phyloP scores from a whole-genome alignment of 2,329 filamentous ascomycete species.

The Cercospora sp. region DNA sequence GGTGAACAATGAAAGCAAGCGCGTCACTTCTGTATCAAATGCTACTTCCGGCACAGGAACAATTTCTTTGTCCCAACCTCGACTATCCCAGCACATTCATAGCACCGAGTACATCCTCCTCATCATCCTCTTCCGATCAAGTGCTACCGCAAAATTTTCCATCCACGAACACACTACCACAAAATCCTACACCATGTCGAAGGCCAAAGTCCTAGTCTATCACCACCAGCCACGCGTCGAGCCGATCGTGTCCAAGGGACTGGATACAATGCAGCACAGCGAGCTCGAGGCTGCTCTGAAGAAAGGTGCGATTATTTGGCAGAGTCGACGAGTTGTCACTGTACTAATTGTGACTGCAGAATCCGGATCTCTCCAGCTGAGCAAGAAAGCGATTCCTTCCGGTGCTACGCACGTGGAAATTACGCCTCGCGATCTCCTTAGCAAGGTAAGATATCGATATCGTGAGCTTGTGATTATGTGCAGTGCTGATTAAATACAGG shows the following conservation, averaged over 20 bases:
- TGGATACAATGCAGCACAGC: background rate
- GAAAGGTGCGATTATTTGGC: background rate
- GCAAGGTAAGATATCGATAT: background rate
- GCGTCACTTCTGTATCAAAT: background rate
- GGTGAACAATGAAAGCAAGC: background rate
- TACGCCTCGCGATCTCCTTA: constrained; percentile 1
- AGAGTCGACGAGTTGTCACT: too few species aligned
- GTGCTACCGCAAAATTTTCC: background rate
- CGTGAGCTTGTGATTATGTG: background rate
- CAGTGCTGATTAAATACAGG: background rate
- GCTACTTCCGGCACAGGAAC: background rate
- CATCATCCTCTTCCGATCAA: background rate
- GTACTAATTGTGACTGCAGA: background rate
- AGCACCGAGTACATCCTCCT: background rate
- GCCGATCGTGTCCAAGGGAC: background rate
- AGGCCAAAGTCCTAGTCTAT: constrained; percentile 31
- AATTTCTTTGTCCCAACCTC: background rate
- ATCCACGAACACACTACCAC: background rate
- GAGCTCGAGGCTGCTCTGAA: constrained; percentile 21
- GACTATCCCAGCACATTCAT: background rate
- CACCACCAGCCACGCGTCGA: constrained; percentile 23
- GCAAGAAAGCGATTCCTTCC: background rate
- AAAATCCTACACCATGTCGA: constrained; percentile 10
- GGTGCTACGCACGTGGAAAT: constrained; percentile 5
- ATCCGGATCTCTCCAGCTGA: background rate